These are phyloP conservation scores for Penicillium sclerotiorum DNA, from an alignment of 2,329 filamentous ascomycete species.

Conservation along the genomic window DNA sequence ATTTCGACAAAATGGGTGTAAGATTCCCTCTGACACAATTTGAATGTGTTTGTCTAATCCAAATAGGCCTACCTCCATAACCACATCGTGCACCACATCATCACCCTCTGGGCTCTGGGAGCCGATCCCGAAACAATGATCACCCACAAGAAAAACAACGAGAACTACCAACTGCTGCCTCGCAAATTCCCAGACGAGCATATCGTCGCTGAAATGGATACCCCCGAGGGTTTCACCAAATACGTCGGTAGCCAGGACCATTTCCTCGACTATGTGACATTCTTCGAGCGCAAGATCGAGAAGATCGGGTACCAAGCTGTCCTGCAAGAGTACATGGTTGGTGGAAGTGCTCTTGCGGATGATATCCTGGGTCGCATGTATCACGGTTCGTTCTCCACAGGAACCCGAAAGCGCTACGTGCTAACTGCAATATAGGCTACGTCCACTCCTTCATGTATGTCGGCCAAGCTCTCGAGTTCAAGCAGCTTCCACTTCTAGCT, in stretches of 20 bases:
- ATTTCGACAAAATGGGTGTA: conserved; percentile 1
- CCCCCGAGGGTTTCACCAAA: background rate
- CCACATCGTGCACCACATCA: background rate
- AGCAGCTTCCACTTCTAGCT: background rate
- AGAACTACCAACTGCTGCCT: background rate
- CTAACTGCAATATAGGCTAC: background rate
- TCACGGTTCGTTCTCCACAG: background rate
- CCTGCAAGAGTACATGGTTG: background rate
- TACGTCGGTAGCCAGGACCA: background rate
- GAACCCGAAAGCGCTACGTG: no score
- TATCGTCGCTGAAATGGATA: background rate
- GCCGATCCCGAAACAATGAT: background rate
- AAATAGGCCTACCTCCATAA: conserved; percentile 1
- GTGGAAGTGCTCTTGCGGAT: background rate
- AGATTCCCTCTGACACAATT: no score
- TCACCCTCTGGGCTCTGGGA: conserved; percentile 1
- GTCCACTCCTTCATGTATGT: conserved; percentile 3
- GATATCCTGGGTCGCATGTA: conserved; percentile 2
- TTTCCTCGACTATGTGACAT: background rate
- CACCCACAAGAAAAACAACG: background rate
- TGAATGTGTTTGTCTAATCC: background rate
- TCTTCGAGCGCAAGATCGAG: conserved; percentile 1
- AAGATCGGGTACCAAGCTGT: background rate
- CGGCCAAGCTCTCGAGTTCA: background rate
- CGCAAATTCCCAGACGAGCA: background rate